Evolutionary conservation across 441 rosid genomes (phyloP).

Genomic region (Populus tomentosa): DNA sequence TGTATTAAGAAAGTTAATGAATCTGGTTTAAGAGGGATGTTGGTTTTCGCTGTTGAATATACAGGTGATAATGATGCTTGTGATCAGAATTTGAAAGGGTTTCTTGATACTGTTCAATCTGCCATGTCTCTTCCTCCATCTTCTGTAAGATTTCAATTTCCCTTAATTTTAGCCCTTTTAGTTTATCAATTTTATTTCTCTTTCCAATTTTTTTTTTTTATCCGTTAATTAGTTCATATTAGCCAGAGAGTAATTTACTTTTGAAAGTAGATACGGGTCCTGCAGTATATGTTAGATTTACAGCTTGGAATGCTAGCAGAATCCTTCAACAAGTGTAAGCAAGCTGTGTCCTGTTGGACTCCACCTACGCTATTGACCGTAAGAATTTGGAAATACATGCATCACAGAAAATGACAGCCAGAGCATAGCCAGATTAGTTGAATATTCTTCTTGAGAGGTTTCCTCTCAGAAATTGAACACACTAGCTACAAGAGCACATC

Average conservation of each 20-base stretch:
- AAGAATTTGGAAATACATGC: neutral
- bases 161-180: neutral
- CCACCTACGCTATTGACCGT: neutral
- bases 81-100: conserved; percentile 49
- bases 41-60: conserved; percentile 68
- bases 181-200: neutral
- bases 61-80: conserved; percentile 49
- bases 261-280: neutral
- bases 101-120: conserved; percentile 48
- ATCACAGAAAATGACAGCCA: neutral
- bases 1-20: conserved; percentile 38
- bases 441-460: neutral
- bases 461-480: neutral
- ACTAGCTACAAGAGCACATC: too few relatives aligned
- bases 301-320: neutral
- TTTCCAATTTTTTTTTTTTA: too few relatives aligned
- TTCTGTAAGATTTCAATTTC: conserved; percentile 39
- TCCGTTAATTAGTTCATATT: too few relatives aligned
- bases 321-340: too few relatives aligned
- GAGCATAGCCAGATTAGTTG: neutral
- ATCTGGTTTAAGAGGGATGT: conserved; percentile 64
- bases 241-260: neutral
- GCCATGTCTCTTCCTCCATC: conserved; percentile 54
- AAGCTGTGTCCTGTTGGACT: neutral
- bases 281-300: neutral